Percentiles rank a stretch among this genome's conserved stretches.
Evolutionary conservation across 257 asterid genomes (phyloP).

Genomic region (Nicotiana attenuata): DNA sequence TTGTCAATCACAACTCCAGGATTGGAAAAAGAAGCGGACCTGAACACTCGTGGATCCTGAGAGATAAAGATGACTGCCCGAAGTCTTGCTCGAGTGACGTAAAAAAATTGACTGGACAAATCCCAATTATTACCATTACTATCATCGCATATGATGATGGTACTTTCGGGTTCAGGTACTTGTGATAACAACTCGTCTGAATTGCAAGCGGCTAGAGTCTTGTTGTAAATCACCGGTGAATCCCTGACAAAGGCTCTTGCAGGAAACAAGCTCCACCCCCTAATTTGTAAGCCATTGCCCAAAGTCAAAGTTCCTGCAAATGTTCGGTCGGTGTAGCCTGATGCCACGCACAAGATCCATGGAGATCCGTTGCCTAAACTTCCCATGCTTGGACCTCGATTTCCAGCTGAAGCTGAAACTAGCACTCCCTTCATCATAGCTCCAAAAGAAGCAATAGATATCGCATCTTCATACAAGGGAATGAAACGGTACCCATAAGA

Average conservation of each 20-base stretch:
- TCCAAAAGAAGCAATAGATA: constrained; percentile 12
- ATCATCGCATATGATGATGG: constrained; percentile 9
- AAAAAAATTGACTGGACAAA: neutral
- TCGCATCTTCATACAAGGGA: neutral
- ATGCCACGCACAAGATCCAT: constrained; percentile 1
- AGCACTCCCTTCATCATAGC: constrained; percentile 15
- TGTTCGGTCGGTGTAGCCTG: constrained; percentile 1
- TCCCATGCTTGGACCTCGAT: neutral
- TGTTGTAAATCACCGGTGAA: constrained; percentile 4
- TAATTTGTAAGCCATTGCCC: neutral
- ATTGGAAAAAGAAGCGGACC: neutral
- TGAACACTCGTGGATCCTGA: constrained; percentile 3
- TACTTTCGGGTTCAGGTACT: neutral
- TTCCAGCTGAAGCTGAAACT: constrained; percentile 11
- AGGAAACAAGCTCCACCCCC: constrained; percentile 12
- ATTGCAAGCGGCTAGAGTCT: neutral
- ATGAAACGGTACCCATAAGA: neutral
- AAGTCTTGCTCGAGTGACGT: neutral
- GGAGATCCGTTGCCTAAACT: neutral
- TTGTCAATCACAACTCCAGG: constrained; percentile 1
- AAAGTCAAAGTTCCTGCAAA: constrained; percentile 13
- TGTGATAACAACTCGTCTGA: neutral
- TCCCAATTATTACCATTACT: neutral
- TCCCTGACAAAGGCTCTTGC: constrained; percentile 8
- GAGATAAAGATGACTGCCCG: constrained; percentile 1